These are phyloP conservation scores for Sordariomycetes sp. DNA, from an alignment of 2,329 filamentous ascomycete species.

Conservation along the genomic window DNA sequence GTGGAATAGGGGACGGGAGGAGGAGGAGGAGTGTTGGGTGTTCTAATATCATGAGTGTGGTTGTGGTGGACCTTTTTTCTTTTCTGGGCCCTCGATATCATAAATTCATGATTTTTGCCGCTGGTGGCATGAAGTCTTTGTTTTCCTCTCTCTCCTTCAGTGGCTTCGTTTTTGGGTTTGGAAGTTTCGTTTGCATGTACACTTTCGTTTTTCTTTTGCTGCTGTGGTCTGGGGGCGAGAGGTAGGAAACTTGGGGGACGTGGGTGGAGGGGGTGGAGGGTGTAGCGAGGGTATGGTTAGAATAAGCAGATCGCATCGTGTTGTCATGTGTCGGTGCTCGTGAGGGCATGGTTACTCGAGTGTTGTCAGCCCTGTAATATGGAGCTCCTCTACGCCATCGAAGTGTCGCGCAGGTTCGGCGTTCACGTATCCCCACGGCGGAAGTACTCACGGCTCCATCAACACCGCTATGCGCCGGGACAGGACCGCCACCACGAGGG, in stretches of 20 bases:
- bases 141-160: not conserved
- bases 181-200: not conserved
- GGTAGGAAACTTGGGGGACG: not conserved
- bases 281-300: not conserved
- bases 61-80: not conserved
- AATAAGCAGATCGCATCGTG: not conserved
- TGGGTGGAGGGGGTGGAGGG: not conserved
- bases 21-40: slow-evolving; percentile 5
- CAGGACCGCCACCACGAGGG: too few species aligned
- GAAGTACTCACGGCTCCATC: too few species aligned
- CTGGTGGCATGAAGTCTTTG: not conserved
- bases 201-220: not conserved
- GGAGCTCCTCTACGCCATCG: too few species aligned
- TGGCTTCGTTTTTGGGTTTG: not conserved
- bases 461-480: too few species aligned
- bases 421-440: too few species aligned
- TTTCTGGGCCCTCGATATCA: slow-evolving; percentile 1
- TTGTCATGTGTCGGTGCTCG: not conserved
- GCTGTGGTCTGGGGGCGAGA: not conserved
- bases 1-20: not conserved
- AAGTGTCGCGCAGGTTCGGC: too few species aligned
- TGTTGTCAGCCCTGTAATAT: too few species aligned
- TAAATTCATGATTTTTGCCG: slow-evolving; percentile 1
- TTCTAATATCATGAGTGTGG: slow-evolving; percentile 1
- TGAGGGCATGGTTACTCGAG: not conserved